Base-by-base conservation (phyloP, 352 stramenopile species). In the Phytophthora europaea region DNA sequence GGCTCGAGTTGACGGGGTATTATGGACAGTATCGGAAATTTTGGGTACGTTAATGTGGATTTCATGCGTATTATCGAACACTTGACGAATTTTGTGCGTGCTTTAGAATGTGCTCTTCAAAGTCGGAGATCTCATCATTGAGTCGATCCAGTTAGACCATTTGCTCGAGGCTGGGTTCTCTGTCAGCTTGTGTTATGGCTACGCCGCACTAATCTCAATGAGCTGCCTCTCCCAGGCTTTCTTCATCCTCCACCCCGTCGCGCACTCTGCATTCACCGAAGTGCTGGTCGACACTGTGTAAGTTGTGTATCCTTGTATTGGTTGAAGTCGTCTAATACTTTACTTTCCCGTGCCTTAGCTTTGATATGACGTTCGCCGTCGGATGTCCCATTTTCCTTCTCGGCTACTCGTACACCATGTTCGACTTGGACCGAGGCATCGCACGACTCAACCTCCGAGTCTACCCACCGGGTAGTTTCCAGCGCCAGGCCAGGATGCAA, bases 281-380 rank as follows among this genome's bases (percentile, higher is more conserved):
- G 61, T 80, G 1, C 47, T 80, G 6, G 52, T 74, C 2, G 73
- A 76, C 23, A 74, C 68, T 1, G 26, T 80, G 68, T 76, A 74
- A 23, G 73, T 65, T 51, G 6, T 31, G 4, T 6, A 23, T 26
- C 48, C 20, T 52, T 31, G 8, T 26, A 15, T 18, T 26, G 38
- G 16, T 16, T 18, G 15, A 16, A 2, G 4, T 15, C n/a, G 7
- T 12, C 34, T 55, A 45, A 20, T 2, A 7, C 36, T n/a, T 16
- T 31, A 43, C 18, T 26, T 15, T 6, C 52, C 18, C 22, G 40
- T 51, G 18, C 16, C 1, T 23, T 16, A 74, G 70, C 0, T 78
- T 78, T 18, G 67, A 79, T n/a, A 75, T 76, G 67, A 22, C 63
- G 5, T 76, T 79, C 31, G 67, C 72, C 6, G 33, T 79, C 1